Base-by-base conservation (phyloP, 768 basidiomycete genomes). In the Nidularia pulvinata region DNA sequence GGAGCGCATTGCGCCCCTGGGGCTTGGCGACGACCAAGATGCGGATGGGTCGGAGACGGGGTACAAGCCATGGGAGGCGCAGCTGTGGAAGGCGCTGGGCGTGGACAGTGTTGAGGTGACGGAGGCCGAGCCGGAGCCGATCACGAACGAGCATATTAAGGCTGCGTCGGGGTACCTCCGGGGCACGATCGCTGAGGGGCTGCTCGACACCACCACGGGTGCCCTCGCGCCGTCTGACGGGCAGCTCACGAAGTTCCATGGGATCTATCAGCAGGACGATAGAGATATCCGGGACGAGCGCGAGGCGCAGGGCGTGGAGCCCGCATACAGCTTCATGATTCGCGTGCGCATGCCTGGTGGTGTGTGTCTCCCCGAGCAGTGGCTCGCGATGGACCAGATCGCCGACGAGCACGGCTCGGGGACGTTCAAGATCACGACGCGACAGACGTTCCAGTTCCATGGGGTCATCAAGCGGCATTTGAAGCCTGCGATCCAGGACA, bases 101-200 rank as follows among this genome's bases (percentile, higher is more conserved):
- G 95, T 98, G 46, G 97, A 95, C 68, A 76, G 75, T 13, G 74
- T 98, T 48, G 91, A 97, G 67, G 84, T 98, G 16, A 82, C 79
- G 33, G 97, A 98, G 71, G 89, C 88, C 16, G 95, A 98, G 66
- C 95, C 95, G 0, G 95, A 98, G 61, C 86, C 93, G 1, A 96
- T 99, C 69, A 98, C 97, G 51, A 98, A 98, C 77, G 97, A 99
- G 73, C 94, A 98, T 71, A 98, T 98, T 82, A 99, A 98, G 76
- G 97, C 91, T 47, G 95, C 96, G 5, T 93, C 91, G 46, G 84
- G 87, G 52, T 98, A 89, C 74, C 82, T 98, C 19, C 90, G 97
- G 50, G 97, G 97, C 2, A 98, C 97, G 36, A 98, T 99, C 67
- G 79, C 77, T 1, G 95, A 98, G 67, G 96, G 97, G 46, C 81